A percentile compares a stretch with the other conserved stretches of the same genome.
Evolutionary conservation across 2,329 filamentous ascomycete genomes (phyloP).

Genomic region (Clarireedia homoeocarpa): DNA sequence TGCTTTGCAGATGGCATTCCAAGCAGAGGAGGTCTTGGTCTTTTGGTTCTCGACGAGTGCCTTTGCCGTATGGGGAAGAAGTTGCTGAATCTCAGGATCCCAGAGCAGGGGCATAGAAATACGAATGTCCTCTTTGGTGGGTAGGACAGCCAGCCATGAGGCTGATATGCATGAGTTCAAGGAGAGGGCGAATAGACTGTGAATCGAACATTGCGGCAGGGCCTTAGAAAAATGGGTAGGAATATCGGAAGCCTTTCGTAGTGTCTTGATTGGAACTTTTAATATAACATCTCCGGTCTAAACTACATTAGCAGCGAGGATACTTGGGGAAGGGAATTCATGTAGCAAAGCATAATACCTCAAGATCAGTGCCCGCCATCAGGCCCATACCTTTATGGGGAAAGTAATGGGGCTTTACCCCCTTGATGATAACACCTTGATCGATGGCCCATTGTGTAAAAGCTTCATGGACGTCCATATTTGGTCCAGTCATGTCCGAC

Average conservation of each 20-base stretch:
- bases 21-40: constrained; percentile 43
- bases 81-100: constrained; percentile 34
- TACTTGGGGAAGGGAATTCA: background rate
- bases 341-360: constrained; percentile 35
- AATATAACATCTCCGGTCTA: constrained; percentile 2
- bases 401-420: constrained; percentile 58
- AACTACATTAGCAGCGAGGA: constrained; percentile 3
- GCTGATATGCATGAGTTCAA: constrained; percentile 43
- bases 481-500: background rate
- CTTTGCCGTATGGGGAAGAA: constrained; percentile 39
- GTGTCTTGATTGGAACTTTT: background rate
- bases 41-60: constrained; percentile 47
- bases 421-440: constrained; percentile 59
- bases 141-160: constrained; percentile 62
- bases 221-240: background rate
- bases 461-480: constrained; percentile 33
- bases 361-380: constrained; percentile 57
- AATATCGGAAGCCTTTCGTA: constrained; percentile 4
- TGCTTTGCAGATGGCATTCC: constrained; percentile 34
- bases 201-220: constrained; percentile 43
- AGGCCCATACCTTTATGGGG: constrained; percentile 72
- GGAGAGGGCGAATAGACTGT: constrained; percentile 65
- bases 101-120: constrained; percentile 50
- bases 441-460: constrained; percentile 62
- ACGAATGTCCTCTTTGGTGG: constrained; percentile 51